Base-by-base conservation (phyloP, 192 early-diverging fungal genomes). In the Lobosporangium transversale region DNA sequence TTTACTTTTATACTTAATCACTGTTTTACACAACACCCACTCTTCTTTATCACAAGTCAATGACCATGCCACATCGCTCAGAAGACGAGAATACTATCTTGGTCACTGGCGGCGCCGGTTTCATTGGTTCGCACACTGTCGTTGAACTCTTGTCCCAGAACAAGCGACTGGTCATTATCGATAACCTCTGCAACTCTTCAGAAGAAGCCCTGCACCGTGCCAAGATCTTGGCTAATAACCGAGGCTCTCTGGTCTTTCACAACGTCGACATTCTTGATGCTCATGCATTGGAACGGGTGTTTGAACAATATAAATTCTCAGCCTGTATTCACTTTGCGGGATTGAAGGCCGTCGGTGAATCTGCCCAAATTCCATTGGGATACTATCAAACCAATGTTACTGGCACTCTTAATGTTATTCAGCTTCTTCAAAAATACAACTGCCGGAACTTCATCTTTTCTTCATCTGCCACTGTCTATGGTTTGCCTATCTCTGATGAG, bases 301-400 rank as follows among this genome's bases (percentile, higher is more conserved):
- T 84, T 52, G 23, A 53, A 18, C 70, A 64, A 18, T 74, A 81
- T 45, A 47, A n/a, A 53, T 75, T 81, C 24, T 63, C 49, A 10
- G 76, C 85, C 51, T 86, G 89, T 18, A 83, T 94, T 82, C 94
- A 95, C 68, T 93, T 97, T 68, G 89, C 90, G 5, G 94, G 92
- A 12, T 89, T 89, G 44, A 95, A 93, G 74, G 90, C 88, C 14
- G 95, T 97, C 2, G 92, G 90, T 17, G 92, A 94, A 65, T 90
- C 88, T n/a, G 86, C 89, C 44, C 69, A 71, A 32, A 87, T 93
- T 70, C 95, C 95, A 14, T 83, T 95, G 7, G 69, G 73, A 18
- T 97, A 97, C 83, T 97, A 94, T 81, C 91, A 94, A 67, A 97
- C 93, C 84, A 97, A 97, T 70, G 88, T 97, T n/a, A 84, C 85